These are phyloP conservation scores for Candida alai DNA, from an alignment of 805 yeast genomes.

Conservation along the genomic window DNA sequence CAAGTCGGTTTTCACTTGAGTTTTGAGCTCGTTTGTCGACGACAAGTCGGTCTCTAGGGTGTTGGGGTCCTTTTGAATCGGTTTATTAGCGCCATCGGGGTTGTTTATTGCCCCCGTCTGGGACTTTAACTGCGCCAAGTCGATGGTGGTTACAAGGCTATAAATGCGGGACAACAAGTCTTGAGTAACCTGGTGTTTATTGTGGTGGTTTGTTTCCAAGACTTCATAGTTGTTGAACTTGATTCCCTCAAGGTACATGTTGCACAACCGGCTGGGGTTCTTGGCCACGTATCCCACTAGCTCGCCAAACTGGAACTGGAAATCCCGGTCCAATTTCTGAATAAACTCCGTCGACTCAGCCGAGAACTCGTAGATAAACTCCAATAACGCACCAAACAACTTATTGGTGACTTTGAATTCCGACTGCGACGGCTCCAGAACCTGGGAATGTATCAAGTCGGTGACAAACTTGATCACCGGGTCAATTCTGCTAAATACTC, in stretches of 20 bases:
- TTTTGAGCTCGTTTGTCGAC: slow-evolving; percentile 17
- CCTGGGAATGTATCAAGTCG: slow-evolving; percentile 24
- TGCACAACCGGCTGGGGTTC: slow-evolving; percentile 20
- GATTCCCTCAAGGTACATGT: slow-evolving; percentile 39
- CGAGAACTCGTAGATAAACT: slow-evolving; percentile 57
- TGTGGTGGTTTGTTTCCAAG: slow-evolving; percentile 11
- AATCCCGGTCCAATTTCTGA: slow-evolving; percentile 17
- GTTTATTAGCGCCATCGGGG: slow-evolving; percentile 35
- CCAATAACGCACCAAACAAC: slow-evolving; percentile 51
- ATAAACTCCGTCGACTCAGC: slow-evolving; percentile 57
- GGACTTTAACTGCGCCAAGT: slow-evolving; percentile 26
- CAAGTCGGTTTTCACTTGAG: slow-evolving; percentile 47
- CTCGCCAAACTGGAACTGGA: slow-evolving; percentile 14
- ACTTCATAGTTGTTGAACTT: slow-evolving; percentile 40
- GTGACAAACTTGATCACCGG: slow-evolving; percentile 36
- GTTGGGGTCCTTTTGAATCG: slow-evolving; percentile 20
- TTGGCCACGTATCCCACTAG: slow-evolving; percentile 3
- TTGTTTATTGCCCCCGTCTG: slow-evolving; percentile 16
- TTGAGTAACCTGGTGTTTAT: slow-evolving; percentile 17
- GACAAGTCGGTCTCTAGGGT: slow-evolving; percentile 9
- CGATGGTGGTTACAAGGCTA: slow-evolving; percentile 22
- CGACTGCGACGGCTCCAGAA: slow-evolving; percentile 1
- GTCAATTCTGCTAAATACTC: slow-evolving; percentile 44
- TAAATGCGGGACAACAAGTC: slow-evolving; percentile 21
- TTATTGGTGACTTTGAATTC: slow-evolving; percentile 29